Base-by-base conservation (phyloP, 257 asterid genomes). In the Orobanche coerulescens region DNA sequence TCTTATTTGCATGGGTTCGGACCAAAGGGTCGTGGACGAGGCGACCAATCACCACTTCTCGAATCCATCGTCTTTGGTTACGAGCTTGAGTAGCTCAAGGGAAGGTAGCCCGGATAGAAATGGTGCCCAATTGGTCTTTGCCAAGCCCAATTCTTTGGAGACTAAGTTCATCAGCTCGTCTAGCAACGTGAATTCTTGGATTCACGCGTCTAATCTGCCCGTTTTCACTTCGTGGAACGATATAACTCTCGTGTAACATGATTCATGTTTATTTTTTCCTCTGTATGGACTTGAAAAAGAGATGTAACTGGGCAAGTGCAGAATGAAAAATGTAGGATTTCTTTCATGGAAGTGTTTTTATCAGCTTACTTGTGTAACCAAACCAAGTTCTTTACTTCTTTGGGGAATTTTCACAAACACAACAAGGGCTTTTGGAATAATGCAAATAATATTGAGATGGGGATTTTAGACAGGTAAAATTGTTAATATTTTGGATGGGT, bases 101-200 rank as follows among this genome's bases (percentile, higher is more conserved):
- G 90, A 84, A 55, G 83, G 81, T 11, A 87, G 94, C 54, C 95
- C 95, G 0, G 87, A 78, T 46, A 77, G 64, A 65, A 69, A 57
- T 2, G 70, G 73, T 6, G 67, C 43, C 12, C 59, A 72, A 5
- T 7, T 44, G 8, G 40, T 23, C 9, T 62, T 42, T 16, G 59
- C 33, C 6, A 40, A 36, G 33, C 64, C 64, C 13, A 9, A n/a
- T n/a, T n/a, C n/a, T n/a, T n/a, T n/a, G n/a, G n/a, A n/a, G n/a
- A n/a, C n/a, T n/a, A n/a, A n/a, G n/a, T n/a, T n/a, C n/a, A n/a
- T n/a, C n/a, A n/a, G n/a, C n/a, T n/a, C n/a, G n/a, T n/a, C n/a
- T n/a, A n/a, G 2, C 5, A 63, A 40, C 6, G 47, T 60, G 31
- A 68, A 47, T 56, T 61, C 79, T 6, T 76, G 88, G 80, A 64